These are phyloP conservation scores for Colletotrichum sp. DNA, from an alignment of 2,329 filamentous ascomycete genomes.

Conservation along the genomic window DNA sequence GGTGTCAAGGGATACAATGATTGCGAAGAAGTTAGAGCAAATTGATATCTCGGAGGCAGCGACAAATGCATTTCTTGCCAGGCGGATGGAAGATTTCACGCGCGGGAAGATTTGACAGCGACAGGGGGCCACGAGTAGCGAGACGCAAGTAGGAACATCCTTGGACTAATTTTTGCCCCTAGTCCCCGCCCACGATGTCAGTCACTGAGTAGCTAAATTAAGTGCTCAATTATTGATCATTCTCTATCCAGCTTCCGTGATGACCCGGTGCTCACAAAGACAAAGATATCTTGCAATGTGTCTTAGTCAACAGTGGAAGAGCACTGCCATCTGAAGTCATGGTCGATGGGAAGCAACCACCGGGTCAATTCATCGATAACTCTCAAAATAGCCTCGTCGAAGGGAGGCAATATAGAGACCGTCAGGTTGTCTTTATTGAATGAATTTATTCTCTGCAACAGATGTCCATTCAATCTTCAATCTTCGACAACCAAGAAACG, in stretches of 20 bases:
- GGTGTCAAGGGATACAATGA: not conserved
- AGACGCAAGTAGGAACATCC: not conserved
- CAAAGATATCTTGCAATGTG: not conserved
- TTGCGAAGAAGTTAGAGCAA: not conserved
- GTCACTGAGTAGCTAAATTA: not conserved
- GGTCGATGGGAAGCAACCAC: not conserved
- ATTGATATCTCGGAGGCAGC: not conserved
- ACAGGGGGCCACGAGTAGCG: not conserved
- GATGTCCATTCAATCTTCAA: rapidly evolving
- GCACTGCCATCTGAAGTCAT: not conserved
- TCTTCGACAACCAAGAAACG: not conserved
- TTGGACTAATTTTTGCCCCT: not conserved
- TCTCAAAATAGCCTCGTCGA: not conserved
- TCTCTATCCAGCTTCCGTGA: not conserved
- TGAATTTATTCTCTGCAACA: rapidly evolving
- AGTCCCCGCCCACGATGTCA: not conserved
- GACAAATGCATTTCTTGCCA: not conserved
- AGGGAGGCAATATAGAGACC: not conserved
- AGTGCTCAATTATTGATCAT: not conserved
- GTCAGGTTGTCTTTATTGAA: not conserved
- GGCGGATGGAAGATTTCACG: not conserved
- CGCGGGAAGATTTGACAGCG: not conserved
- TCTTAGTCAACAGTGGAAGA: not conserved
- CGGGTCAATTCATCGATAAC: not conserved
- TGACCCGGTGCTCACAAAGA: not conserved